Conservation (phyloP, 1,139 yeast species). For the Geotrichum carabidarum region DNA sequence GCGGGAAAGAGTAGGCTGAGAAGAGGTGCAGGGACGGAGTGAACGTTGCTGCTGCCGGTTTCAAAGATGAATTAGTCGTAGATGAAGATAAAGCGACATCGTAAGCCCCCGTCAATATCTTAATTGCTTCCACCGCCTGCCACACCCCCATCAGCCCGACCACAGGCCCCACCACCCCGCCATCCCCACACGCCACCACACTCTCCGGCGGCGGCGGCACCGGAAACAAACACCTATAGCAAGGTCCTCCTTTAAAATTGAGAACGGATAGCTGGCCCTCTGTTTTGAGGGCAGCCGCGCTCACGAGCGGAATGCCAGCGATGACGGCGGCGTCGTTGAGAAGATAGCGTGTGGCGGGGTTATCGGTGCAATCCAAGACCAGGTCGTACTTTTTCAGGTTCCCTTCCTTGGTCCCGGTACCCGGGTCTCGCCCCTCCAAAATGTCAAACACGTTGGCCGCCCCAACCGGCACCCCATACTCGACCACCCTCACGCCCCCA, state of each 20-base stretch:
- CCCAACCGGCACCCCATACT: background rate
- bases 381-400: slow-evolving; percentile 49
- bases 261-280: slow-evolving; percentile 85
- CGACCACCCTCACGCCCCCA: background rate
- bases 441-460: background rate
- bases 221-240: slow-evolving; percentile 92
- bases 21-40: slow-evolving; percentile 66
- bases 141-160: slow-evolving; percentile 85
- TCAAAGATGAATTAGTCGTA: too few species aligned
- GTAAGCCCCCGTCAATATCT: slow-evolving; percentile 60
- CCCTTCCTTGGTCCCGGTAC: background rate
- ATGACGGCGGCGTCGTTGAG: slow-evolving; percentile 81
- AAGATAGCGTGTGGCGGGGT: slow-evolving; percentile 81
- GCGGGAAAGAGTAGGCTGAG: slow-evolving; percentile 69
- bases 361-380: slow-evolving; percentile 90
- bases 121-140: slow-evolving; percentile 86
- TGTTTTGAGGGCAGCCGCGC: slow-evolving; percentile 86
- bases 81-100: slow-evolving; percentile 8
- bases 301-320: slow-evolving; percentile 64
- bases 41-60: slow-evolving; percentile 38
- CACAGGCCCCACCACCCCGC: slow-evolving; percentile 94
- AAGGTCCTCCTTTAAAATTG: slow-evolving; percentile 73
- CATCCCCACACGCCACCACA: slow-evolving; percentile 84
- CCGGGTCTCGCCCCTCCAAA: background rate
- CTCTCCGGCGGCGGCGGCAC: slow-evolving; percentile 81